Base-by-base conservation (phyloP, 169 alveolate species). In the Neospora caninum region DNA sequence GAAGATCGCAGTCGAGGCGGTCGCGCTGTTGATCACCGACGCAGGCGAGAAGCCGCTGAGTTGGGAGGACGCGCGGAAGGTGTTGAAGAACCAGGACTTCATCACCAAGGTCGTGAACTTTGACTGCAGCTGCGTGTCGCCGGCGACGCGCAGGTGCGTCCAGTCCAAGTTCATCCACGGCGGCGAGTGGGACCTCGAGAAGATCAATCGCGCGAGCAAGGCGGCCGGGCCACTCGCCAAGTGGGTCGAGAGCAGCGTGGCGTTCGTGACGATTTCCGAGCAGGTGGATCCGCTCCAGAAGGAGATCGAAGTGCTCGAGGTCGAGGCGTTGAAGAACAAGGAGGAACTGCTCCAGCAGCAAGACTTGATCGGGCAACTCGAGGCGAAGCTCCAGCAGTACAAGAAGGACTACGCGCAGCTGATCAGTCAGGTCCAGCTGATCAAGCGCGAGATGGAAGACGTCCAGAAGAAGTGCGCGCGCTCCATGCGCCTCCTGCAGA, bases 201-300 rank as follows among this genome's bases (percentile, higher is more conserved):
- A 97, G 94, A 99, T 99, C 54, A 96, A 96, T 96, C 97, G 96
- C 82, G 99, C 99, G 39, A 98, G 99, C 41, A 96, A 98, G 95
- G 99, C 99, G 13, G 99, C 99, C 18, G 99, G 99, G 22, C 99
- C 99, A n/a, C 92, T 99, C 87, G 99, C 99, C 6, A 88, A 91
- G 93, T 98, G 99, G 99, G 99, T 98, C n/a, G 98, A 97, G 91
- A 97, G 99, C 69, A 96, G 97, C 88, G 95, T 98, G 54, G 96
- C 96, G 45, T 98, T 97, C 91, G 98, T 99, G 64, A 98, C 97
- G 82, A 98, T 99, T 29, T 96, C 97, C 87, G 98, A 98, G 92
- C 97, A 97, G 94, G 99, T 99, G 73, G 98, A 97, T 78, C 99
- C 99, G n/a, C 95, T 98, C 91, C 98, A 98, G 95, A 96, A 97